Evolutionary conservation across 805 yeast species (phyloP).

Genomic region (Wickerhamomyces sydowiorum): DNA sequence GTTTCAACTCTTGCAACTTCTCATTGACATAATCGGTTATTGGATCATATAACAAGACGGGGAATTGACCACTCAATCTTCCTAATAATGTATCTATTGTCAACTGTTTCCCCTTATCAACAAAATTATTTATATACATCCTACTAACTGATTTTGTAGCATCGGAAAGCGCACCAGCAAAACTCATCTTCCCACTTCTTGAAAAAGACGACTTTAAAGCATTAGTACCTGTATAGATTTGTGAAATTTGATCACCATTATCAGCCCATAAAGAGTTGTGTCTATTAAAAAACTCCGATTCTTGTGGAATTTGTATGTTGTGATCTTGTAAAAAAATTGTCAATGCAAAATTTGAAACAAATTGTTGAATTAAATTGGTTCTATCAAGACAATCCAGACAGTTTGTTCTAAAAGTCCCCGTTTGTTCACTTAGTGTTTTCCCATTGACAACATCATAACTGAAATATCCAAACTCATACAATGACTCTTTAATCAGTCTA

Average conservation of each 20-base stretch:
- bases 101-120: constrained; percentile 86
- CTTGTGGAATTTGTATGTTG: constrained; percentile 29
- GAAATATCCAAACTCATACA: constrained; percentile 79
- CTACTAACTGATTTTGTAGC: constrained; percentile 94
- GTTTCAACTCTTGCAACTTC: constrained; percentile 39
- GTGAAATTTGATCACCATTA: constrained; percentile 94
- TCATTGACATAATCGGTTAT: constrained; percentile 76
- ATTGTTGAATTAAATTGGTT: constrained; percentile 85
- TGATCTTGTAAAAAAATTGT: constrained; percentile 44
- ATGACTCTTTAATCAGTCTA: constrained; percentile 56
- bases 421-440: constrained; percentile 65
- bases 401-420: constrained; percentile 88
- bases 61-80: constrained; percentile 59
- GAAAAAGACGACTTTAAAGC: constrained; percentile 94
- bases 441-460: constrained; percentile 54
- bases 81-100: constrained; percentile 87
- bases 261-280: constrained; percentile 96
- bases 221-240: constrained; percentile 95
- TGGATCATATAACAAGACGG: constrained; percentile 82
- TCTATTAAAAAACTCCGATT: constrained; percentile 55
- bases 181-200: constrained; percentile 90
- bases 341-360: constrained; percentile 68
- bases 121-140: constrained; percentile 92
- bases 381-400: constrained; percentile 94
- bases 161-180: constrained; percentile 96